Evolutionary conservation across 495 filamentous ascomycete genomes (phyloP).

Genomic region (Aspergillus bertholletiae): DNA sequence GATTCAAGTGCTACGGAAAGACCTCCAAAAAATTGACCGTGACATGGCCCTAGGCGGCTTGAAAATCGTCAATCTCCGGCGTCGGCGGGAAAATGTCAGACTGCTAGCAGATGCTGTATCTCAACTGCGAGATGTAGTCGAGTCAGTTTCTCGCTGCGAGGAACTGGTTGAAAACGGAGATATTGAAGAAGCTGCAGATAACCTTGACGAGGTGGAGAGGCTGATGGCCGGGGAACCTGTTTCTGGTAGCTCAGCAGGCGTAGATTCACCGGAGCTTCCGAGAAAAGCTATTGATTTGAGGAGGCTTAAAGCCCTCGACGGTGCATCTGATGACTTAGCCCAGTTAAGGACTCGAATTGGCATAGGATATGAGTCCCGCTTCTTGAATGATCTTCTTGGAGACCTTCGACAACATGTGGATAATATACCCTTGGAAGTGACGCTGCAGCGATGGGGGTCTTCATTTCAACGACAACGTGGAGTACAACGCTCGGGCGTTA

Average conservation of each 20-base stretch:
- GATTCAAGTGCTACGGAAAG: slow-evolving; percentile 76
- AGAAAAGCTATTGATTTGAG: slow-evolving; percentile 63
- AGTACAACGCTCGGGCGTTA: slow-evolving; percentile 60
- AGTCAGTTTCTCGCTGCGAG: slow-evolving; percentile 73
- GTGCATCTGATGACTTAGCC: slow-evolving; percentile 70
- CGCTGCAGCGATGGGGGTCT: slow-evolving; percentile 71
- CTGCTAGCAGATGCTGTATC: slow-evolving; percentile 77
- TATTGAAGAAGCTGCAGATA: slow-evolving; percentile 72
- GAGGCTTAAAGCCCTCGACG: slow-evolving; percentile 73
- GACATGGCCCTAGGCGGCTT: slow-evolving; percentile 86
- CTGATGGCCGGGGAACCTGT: slow-evolving; percentile 67
- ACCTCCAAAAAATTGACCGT: slow-evolving; percentile 74
- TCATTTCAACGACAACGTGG: slow-evolving; percentile 63
- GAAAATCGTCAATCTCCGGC: slow-evolving; percentile 77
- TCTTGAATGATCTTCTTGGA: slow-evolving; percentile 70
- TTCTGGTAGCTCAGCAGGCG: slow-evolving; percentile 23
- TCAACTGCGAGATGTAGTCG: slow-evolving; percentile 76
- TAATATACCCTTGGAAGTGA: slow-evolving; percentile 64
- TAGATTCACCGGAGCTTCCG: slow-evolving; percentile 18
- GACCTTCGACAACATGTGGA: slow-evolving; percentile 84
- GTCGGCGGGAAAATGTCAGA: slow-evolving; percentile 78
- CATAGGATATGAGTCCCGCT: slow-evolving; percentile 77
- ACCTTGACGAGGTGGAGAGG: slow-evolving; percentile 70
- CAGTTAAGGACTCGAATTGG: slow-evolving; percentile 77
- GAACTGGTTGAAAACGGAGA: slow-evolving; percentile 75